Evolutionary conservation across 2,329 filamentous ascomycete species (phyloP).

Genomic region (Sporothrix pallida): DNA sequence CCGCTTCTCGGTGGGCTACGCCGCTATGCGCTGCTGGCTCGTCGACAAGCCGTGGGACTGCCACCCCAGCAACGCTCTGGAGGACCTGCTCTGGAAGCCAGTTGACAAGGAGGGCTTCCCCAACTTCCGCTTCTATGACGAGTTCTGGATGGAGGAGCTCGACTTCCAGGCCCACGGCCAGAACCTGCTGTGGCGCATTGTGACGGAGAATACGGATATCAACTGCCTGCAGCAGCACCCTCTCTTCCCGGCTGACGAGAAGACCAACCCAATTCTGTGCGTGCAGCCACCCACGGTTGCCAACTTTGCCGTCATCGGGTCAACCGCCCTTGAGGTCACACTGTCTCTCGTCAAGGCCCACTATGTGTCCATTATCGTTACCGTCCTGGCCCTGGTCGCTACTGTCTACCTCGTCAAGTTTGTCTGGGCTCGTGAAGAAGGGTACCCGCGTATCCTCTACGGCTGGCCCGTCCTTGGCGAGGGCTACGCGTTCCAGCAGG

Average conservation of each 20-base stretch:
- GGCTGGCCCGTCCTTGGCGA: conserved; percentile 32
- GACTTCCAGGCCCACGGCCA: conserved; percentile 36
- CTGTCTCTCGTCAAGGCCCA: conserved; percentile 23
- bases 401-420: not conserved
- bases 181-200: conserved; percentile 37
- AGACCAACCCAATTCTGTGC: conserved; percentile 35
- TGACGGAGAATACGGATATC: conserved; percentile 37
- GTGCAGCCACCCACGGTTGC: not conserved
- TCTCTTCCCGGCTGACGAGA: conserved; percentile 35
- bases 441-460: conserved; percentile 21
- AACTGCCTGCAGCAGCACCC: conserved; percentile 36
- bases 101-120: conserved; percentile 30
- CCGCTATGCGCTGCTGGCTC: conserved; percentile 37
- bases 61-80: conserved; percentile 38
- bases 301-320: conserved; percentile 17
- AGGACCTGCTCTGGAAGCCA: conserved; percentile 37
- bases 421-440: not conserved
- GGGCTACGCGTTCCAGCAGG: conserved; percentile 27
- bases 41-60: conserved; percentile 39
- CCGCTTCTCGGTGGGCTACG: conserved; percentile 37
- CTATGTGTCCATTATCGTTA: not conserved
- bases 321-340: conserved; percentile 18
- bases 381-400: not conserved
- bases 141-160: conserved; percentile 36
- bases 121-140: conserved; percentile 36